A percentile compares a stretch with the other conserved stretches of the same genome.
These are phyloP conservation scores for Taxawa tesnikishii DNA, from an alignment of 2,329 filamentous ascomycete species.

Conservation along the genomic window DNA sequence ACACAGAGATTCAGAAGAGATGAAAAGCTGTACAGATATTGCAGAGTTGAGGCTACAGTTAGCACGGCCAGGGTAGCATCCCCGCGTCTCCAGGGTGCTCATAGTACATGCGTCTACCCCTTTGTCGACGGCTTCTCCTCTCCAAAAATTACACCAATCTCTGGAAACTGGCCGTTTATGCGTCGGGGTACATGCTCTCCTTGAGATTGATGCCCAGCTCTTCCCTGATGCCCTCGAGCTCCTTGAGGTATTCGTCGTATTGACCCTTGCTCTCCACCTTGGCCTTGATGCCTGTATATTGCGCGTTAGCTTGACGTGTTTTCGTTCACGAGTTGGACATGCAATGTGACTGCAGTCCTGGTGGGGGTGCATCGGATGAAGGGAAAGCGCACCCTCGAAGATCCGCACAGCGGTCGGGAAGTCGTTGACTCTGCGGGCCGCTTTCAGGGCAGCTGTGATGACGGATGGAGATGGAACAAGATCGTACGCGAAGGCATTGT, in stretches of 20 bases:
- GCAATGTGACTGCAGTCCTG: not conserved
- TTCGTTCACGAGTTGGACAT: too few species aligned
- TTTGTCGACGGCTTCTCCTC: slow-evolving; percentile 2
- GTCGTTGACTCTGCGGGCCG: slow-evolving; percentile 93
- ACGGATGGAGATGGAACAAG: slow-evolving; percentile 90
- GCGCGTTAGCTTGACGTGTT: too few species aligned
- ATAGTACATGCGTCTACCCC: slow-evolving; percentile 1
- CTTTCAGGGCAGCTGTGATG: slow-evolving; percentile 80
- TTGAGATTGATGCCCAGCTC: slow-evolving; percentile 86
- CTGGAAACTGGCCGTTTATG: slow-evolving; percentile 7
- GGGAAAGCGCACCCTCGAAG: slow-evolving; percentile 70
- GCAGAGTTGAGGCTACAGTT: not conserved
- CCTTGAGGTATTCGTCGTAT: slow-evolving; percentile 90
- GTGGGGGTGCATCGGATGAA: not conserved
- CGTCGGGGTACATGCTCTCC: slow-evolving; percentile 76
- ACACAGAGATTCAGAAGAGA: too few species aligned
- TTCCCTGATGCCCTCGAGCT: slow-evolving; percentile 85
- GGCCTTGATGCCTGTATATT: slow-evolving; percentile 72
- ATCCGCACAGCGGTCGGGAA: slow-evolving; percentile 95
- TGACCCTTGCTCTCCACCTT: slow-evolving; percentile 98
- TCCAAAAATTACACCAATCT: not conserved
- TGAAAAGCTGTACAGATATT: not conserved
- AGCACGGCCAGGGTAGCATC: not conserved
- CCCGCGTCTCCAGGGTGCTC: not conserved
- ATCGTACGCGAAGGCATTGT: slow-evolving; percentile 99